Evolutionary conservation across 768 basidiomycete genomes (phyloP).

Genomic region (Cystoderma amianthinum): DNA sequence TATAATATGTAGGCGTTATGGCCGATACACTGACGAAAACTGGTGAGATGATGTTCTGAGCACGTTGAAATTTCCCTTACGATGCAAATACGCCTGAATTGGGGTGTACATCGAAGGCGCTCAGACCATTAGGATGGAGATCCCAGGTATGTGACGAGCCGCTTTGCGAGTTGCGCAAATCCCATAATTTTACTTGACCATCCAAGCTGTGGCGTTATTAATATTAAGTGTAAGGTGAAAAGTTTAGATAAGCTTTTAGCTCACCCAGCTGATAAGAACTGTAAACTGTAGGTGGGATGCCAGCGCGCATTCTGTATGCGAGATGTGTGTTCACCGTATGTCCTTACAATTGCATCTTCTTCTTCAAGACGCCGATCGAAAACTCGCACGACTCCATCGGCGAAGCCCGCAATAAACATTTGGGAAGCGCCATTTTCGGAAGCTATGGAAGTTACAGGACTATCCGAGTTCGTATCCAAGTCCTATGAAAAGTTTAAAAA

Average conservation of each 20-base stretch:
- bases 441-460: constrained; percentile 79
- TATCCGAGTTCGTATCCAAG: constrained; percentile 82
- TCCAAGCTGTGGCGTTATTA: constrained; percentile 50
- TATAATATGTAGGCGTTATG: constrained; percentile 53
- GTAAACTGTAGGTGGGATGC: constrained; percentile 61
- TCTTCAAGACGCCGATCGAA: constrained; percentile 89
- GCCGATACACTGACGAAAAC: constrained; percentile 43
- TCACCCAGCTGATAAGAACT: constrained; percentile 85
- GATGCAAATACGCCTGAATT: constrained; percentile 78
- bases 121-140: constrained; percentile 63
- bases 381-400: constrained; percentile 82
- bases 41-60: not conserved
- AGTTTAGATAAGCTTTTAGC: constrained; percentile 10
- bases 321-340: constrained; percentile 67
- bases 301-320: constrained; percentile 92
- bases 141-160: constrained; percentile 61
- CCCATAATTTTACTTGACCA: constrained; percentile 90
- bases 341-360: constrained; percentile 75
- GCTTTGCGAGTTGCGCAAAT: constrained; percentile 60
- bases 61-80: constrained; percentile 49
- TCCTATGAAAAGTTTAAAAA: constrained; percentile 44
- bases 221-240: not conserved
- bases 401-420: constrained; percentile 86
- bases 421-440: constrained; percentile 73
- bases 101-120: constrained; percentile 83